phyloP scores from a whole-genome alignment of 2,329 filamentous ascomycete genomes.

The Aspergillus jensenii region DNA sequence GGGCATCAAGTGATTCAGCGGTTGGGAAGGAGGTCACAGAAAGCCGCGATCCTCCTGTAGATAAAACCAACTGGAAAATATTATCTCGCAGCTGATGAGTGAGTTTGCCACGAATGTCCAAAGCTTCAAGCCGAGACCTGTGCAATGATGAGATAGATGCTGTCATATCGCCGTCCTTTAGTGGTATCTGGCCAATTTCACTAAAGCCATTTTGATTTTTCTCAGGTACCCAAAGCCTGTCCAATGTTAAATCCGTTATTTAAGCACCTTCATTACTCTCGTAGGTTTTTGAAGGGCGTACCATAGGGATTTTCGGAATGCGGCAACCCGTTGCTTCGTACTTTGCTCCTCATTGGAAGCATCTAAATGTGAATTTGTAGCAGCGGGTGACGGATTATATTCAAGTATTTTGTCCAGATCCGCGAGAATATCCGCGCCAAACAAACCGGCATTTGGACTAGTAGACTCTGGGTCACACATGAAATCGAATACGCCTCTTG shows the following conservation, averaged over 20 bases:
- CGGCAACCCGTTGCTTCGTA: not conserved
- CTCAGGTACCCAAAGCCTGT: constrained; percentile 5
- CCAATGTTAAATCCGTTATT: not conserved
- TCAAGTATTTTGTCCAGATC: constrained; percentile 3
- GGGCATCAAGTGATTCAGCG: constrained; percentile 3
- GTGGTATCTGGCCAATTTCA: not conserved
- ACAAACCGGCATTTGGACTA: not conserved
- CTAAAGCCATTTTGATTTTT: constrained; percentile 7
- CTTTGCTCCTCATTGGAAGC: not conserved
- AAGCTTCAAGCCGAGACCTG: constrained; percentile 2
- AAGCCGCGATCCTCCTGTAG: not conserved
- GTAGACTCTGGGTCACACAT: constrained; percentile 3
- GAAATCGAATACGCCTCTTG: constrained; percentile 5
- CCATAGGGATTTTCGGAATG: constrained; percentile 5
- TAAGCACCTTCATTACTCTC: too few relatives aligned
- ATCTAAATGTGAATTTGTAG: not conserved
- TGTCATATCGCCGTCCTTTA: constrained; percentile 5
- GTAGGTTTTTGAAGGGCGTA: not conserved
- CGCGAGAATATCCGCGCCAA: not conserved
- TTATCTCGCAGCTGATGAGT: not conserved
- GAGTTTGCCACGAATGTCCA: constrained; percentile 6
- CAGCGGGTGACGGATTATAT: not conserved
- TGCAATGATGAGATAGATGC: constrained; percentile 2
- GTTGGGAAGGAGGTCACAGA: constrained; percentile 9
- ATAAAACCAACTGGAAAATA: constrained; percentile 1